These are phyloP conservation scores for Polysphondylium violaceum DNA, from an alignment of 78 protist species.

Conservation along the genomic window DNA sequence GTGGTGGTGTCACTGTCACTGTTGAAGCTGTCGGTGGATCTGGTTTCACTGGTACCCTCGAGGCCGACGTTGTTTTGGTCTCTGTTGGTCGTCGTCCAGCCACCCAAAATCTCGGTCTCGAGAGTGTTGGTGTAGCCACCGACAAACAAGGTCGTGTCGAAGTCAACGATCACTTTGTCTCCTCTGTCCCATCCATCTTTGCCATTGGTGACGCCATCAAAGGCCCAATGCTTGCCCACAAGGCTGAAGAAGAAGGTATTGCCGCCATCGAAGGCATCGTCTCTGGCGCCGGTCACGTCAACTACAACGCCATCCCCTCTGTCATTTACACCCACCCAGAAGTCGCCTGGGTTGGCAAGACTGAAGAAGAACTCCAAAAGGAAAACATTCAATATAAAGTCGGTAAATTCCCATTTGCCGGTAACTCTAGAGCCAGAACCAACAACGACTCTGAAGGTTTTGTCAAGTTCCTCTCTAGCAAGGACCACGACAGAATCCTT, in stretches of 20 bases:
- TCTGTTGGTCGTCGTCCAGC: conserved; percentile 97
- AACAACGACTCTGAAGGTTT: conserved; percentile 94
- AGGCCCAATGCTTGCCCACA: conserved; percentile 99
- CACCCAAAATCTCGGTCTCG: conserved; percentile 94
- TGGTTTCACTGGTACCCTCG: conserved; percentile 43
- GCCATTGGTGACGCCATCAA: conserved; percentile 99
- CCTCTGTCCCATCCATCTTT: conserved; percentile 91
- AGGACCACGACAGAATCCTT: conserved; percentile 90
- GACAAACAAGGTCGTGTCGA: conserved; percentile 91
- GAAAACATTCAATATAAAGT: conserved; percentile 87
- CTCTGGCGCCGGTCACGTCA: conserved; percentile 95
- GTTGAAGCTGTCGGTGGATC: conserved; percentile 86
- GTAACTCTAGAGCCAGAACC: conserved; percentile 98
- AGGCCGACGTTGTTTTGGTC: conserved; percentile 94
- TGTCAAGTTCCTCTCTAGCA: conserved; percentile 94
- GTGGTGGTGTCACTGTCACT: conserved; percentile 72
- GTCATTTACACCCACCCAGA: conserved; percentile 99
- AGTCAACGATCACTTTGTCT: conserved; percentile 87
- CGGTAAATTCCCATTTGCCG: conserved; percentile 98
- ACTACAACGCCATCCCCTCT: conserved; percentile 98
- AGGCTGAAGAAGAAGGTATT: conserved; percentile 98
- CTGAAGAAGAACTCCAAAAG: conserved; percentile 96
- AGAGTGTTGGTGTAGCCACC: conserved; percentile 85
- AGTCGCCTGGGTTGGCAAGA: conserved; percentile 99
- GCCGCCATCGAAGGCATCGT: conserved; percentile 89